These are phyloP conservation scores for Crinitomyces ghanaensis DNA, from an alignment of 805 yeast species.

Conservation along the genomic window DNA sequence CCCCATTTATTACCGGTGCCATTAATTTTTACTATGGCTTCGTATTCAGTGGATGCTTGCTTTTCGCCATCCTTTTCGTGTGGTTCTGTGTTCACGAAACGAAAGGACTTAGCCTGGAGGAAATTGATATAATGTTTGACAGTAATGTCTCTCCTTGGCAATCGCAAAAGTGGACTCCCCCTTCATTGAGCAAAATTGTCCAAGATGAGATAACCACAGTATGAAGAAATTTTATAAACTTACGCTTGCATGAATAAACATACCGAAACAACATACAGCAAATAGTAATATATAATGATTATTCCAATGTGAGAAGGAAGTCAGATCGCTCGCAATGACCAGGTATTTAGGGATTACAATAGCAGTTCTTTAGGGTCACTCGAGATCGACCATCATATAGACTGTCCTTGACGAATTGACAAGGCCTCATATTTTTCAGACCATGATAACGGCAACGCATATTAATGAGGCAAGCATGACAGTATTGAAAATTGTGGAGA, in stretches of 20 bases:
- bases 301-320: background rate
- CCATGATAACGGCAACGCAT: no score
- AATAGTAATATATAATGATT: background rate
- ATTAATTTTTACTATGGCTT: constrained; percentile 62
- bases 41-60: constrained; percentile 50
- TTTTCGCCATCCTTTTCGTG: constrained; percentile 51
- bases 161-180: constrained; percentile 24
- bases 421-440: no score
- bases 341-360: background rate
- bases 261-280: background rate
- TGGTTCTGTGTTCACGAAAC: constrained; percentile 69
- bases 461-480: no score
- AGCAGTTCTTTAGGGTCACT: background rate
- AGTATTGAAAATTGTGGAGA: no score
- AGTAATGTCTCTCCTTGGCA: constrained; percentile 35
- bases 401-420: no score
- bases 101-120: constrained; percentile 70
- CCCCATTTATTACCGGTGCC: constrained; percentile 51
- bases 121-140: constrained; percentile 56
- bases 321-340: background rate
- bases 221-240: background rate
- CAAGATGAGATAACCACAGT: background rate
- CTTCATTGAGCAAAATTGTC: background rate
- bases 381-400: no score
- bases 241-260: background rate